A percentile compares a stretch with the other conserved stretches of the same genome.
Conservation (phyloP, 352 stramenopile species). For the Phytophthora fragariaefolia region DNA sequence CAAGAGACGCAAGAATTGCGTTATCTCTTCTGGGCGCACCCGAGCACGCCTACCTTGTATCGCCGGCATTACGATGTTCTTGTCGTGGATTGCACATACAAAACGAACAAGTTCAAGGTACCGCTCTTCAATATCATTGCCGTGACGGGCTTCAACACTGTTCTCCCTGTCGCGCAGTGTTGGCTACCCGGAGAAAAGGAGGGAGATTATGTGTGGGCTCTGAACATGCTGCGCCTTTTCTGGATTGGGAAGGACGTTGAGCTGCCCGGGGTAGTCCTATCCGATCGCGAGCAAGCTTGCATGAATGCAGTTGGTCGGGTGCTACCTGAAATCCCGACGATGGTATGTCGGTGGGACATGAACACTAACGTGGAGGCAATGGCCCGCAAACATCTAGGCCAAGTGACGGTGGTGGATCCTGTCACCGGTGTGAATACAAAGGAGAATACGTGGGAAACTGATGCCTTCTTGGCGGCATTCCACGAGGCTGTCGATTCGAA, state of each 20-base stretch:
- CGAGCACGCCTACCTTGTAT: neutral
- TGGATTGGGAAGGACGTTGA: constrained; percentile 10
- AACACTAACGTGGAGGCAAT: neutral
- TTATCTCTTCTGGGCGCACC: constrained; percentile 19
- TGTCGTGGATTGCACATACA: constrained; percentile 25
- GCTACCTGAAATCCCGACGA: too few species aligned
- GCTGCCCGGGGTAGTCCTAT: constrained; percentile 1
- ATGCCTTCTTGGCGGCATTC: too few species aligned
- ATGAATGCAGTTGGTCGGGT: too few species aligned
- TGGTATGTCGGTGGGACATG: too few species aligned
- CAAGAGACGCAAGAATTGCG: constrained; percentile 6
- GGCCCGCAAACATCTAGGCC: neutral
- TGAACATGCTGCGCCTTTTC: constrained; percentile 19
- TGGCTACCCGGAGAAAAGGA: constrained; percentile 13
- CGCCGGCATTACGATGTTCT: constrained; percentile 15
- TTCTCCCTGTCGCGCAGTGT: neutral
- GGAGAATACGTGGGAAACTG: constrained; percentile 3
- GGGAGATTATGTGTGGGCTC: constrained; percentile 23
- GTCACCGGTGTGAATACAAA: neutral
- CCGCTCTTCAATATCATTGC: constrained; percentile 16
- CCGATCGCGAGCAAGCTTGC: too few species aligned
- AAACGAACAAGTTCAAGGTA: constrained; percentile 24
- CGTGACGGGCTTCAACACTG: constrained; percentile 18
- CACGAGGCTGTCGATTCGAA: too few species aligned
- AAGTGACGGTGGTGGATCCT: neutral